Conservation (phyloP, 768 basidiomycete genomes). For the Podaxis sp. region DNA sequence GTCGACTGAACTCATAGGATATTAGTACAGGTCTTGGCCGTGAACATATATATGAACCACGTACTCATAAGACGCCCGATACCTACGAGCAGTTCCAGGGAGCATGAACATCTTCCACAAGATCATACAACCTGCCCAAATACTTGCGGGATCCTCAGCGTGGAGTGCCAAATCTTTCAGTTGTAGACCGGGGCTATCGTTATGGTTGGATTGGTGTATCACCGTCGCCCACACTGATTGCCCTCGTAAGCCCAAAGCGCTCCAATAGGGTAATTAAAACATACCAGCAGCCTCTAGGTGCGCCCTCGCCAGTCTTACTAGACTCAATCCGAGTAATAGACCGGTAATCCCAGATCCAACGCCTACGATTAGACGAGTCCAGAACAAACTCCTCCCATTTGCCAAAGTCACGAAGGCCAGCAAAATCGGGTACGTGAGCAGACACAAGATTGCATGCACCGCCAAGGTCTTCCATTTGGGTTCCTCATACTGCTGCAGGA, state of each 20-base stretch:
- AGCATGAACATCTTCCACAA: constrained; percentile 35
- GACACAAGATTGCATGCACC: constrained; percentile 30
- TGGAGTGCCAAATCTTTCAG: constrained; percentile 36
- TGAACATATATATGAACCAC: neutral
- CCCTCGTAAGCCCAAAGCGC: neutral
- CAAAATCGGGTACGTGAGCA: constrained; percentile 33
- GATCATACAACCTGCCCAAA: constrained; percentile 29
- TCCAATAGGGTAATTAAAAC: constrained; percentile 4
- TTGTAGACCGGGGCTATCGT: constrained; percentile 29
- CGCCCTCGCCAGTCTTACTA: constrained; percentile 27
- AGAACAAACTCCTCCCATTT: constrained; percentile 31
- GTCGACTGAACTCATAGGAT: constrained; percentile 23
- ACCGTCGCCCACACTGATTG: constrained; percentile 42
- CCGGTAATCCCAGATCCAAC: constrained; percentile 34
- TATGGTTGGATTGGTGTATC: constrained; percentile 37
- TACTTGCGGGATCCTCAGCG: constrained; percentile 29
- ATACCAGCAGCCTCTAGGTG: constrained; percentile 38
- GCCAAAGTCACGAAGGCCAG: constrained; percentile 29
- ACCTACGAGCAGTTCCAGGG: constrained; percentile 29
- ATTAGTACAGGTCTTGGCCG: neutral
- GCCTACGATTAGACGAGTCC: constrained; percentile 38
- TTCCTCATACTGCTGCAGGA: constrained; percentile 20
- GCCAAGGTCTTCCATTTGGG: constrained; percentile 31
- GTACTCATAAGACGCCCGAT: constrained; percentile 36
- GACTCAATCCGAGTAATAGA: constrained; percentile 29